phyloP scores from a whole-genome alignment of 1,139 yeast species.

The Protomyces gravidus region DNA sequence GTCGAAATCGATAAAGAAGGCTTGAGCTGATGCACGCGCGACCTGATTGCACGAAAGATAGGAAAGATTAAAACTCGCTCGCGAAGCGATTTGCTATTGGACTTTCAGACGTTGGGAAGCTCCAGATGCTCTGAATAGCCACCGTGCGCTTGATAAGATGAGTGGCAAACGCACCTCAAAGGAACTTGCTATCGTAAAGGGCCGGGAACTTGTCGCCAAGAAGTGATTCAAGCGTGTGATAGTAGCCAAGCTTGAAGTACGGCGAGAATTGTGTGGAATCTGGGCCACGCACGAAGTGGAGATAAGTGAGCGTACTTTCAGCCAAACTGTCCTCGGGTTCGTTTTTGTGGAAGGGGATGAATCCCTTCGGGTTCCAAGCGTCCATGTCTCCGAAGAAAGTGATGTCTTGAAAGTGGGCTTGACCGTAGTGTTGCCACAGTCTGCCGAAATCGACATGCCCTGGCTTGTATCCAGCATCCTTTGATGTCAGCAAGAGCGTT shows the following conservation, averaged over 20 bases:
- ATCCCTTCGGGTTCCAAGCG: background rate
- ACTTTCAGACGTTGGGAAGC: too few relatives aligned
- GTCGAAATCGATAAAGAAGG: too few relatives aligned
- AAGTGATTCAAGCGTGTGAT: background rate
- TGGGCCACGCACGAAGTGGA: background rate
- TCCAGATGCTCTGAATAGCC: too few relatives aligned
- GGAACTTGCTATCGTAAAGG: background rate
- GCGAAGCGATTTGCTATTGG: too few relatives aligned
- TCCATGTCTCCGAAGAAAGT: background rate
- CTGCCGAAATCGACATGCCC: background rate
- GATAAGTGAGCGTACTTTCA: background rate
- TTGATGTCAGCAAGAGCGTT: too few relatives aligned
- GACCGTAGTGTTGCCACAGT: background rate
- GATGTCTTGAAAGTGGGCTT: background rate
- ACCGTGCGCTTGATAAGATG: too few relatives aligned
- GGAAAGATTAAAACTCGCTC: too few relatives aligned
- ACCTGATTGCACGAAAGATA: too few relatives aligned
- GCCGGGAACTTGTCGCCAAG: background rate
- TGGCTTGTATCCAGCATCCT: too few relatives aligned
- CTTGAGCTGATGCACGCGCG: too few relatives aligned
- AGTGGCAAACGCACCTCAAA: too few relatives aligned
- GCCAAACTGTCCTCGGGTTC: background rate
- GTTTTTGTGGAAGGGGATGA: background rate
- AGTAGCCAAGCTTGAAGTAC: background rate
- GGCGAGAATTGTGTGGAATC: background rate